These are phyloP conservation scores for Phytophthora boehmeriae DNA, from an alignment of 352 stramenopile species.

Conservation along the genomic window DNA sequence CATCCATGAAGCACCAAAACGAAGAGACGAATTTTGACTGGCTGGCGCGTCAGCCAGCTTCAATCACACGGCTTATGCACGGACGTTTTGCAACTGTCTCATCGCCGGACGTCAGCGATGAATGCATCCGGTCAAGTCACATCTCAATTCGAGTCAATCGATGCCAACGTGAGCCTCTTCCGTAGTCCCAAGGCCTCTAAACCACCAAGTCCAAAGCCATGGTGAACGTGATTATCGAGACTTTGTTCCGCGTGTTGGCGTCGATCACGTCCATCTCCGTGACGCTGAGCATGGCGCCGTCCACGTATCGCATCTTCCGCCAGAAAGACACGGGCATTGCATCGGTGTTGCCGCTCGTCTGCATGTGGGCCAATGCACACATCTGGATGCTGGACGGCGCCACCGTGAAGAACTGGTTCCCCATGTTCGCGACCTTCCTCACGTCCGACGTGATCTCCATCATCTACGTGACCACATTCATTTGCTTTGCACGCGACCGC, in stretches of 20 bases:
- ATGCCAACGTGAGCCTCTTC: slow-evolving; percentile 4
- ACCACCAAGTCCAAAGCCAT: slow-evolving; percentile 9
- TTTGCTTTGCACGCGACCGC: slow-evolving; percentile 33
- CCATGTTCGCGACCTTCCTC: slow-evolving; percentile 44
- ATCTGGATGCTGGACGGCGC: slow-evolving; percentile 45
- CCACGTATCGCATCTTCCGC: slow-evolving; percentile 44
- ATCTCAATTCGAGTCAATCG: slow-evolving; percentile 2
- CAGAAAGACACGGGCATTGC: slow-evolving; percentile 37
- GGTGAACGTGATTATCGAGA: slow-evolving; percentile 36
- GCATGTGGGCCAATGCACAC: slow-evolving; percentile 37
- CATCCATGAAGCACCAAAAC: too few relatives aligned
- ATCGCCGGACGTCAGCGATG: background rate
- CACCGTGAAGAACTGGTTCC: slow-evolving; percentile 42
- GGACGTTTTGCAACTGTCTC: background rate
- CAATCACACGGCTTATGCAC: slow-evolving; percentile 1
- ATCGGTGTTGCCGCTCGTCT: slow-evolving; percentile 42
- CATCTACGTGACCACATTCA: slow-evolving; percentile 31
- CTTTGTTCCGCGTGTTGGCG: slow-evolving; percentile 36
- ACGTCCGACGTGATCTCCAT: slow-evolving; percentile 30
- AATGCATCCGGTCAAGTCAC: background rate
- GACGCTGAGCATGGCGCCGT: slow-evolving; percentile 41
- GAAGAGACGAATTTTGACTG: background rate
- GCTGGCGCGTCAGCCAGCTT: background rate
- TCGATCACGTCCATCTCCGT: slow-evolving; percentile 36
- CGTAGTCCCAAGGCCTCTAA: background rate